A percentile compares a stretch with the other conserved stretches of the same genome.
Evolutionary conservation across 2,329 filamentous ascomycete species (phyloP).

Genomic region (Aspergillus texensis): DNA sequence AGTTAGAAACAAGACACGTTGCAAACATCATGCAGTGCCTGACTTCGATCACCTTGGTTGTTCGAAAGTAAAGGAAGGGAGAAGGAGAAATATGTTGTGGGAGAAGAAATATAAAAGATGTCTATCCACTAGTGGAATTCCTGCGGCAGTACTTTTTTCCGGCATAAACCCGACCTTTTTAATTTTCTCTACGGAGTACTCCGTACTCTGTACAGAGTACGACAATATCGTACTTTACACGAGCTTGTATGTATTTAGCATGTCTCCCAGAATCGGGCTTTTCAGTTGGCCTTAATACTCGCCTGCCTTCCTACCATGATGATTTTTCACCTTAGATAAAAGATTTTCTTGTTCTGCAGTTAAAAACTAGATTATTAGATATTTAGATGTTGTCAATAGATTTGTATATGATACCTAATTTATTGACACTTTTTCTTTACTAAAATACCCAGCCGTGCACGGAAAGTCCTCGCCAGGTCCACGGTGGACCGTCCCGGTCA

Average conservation of each 20-base stretch:
- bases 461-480: too few species aligned
- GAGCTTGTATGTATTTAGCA: too few species aligned
- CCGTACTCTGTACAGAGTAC: too few species aligned
- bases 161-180: background rate
- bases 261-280: too few species aligned
- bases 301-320: background rate
- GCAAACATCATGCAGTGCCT: slow-evolving; percentile 6
- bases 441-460: too few species aligned
- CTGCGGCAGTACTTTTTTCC: background rate
- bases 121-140: slow-evolving; percentile 11
- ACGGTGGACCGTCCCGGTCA: too few species aligned
- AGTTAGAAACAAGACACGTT: background rate
- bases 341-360: background rate
- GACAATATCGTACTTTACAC: too few species aligned
- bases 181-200: too few species aligned
- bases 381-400: background rate
- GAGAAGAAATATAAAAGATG: slow-evolving; percentile 21
- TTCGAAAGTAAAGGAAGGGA: slow-evolving; percentile 1
- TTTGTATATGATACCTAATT: background rate
- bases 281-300: background rate
- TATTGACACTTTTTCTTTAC: background rate
- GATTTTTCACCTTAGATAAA: background rate
- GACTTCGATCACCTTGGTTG: background rate
- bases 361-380: background rate
- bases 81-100: background rate